These are phyloP conservation scores for Fusarium sp. DNA, from an alignment of 2,329 filamentous ascomycete genomes.

Conservation along the genomic window DNA sequence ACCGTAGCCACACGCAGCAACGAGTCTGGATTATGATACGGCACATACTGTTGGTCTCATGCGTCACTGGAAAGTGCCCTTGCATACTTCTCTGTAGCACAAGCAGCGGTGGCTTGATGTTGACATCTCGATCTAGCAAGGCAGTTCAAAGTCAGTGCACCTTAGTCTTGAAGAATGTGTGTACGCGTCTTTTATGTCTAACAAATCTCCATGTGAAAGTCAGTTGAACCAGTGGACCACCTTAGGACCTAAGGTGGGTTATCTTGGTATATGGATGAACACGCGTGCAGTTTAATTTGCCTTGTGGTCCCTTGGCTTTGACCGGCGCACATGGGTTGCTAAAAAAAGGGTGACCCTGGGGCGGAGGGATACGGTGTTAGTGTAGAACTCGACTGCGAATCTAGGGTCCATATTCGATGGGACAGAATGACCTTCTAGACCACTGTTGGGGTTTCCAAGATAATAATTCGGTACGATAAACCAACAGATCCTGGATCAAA, in stretches of 20 bases:
- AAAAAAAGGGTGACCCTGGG: slow-evolving; percentile 36
- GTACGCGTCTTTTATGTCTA: slow-evolving; percentile 16
- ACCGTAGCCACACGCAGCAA: slow-evolving; percentile 26
- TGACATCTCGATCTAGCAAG: slow-evolving; percentile 30
- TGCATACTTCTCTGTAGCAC: slow-evolving; percentile 24
- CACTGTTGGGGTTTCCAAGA: slow-evolving; percentile 5
- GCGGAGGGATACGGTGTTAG: slow-evolving; percentile 5
- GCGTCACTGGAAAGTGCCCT: slow-evolving; percentile 21
- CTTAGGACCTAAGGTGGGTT: too few relatives aligned
- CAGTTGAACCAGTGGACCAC: too few relatives aligned
- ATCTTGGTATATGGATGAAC: slow-evolving; percentile 3
- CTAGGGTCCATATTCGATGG: slow-evolving; percentile 19
- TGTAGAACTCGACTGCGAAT: slow-evolving; percentile 6
- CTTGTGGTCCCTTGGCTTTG: slow-evolving; percentile 9
- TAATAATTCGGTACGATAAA: slow-evolving; percentile 3
- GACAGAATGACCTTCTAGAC: slow-evolving; percentile 22
- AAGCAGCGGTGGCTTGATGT: slow-evolving; percentile 8
- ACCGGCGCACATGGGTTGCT: slow-evolving; percentile 35
- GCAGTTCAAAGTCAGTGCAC: not conserved
- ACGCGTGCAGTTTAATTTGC: slow-evolving; percentile 34
- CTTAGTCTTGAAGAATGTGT: not conserved
- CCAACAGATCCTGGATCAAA: not conserved
- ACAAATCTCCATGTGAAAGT: not conserved
- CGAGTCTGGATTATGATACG: slow-evolving; percentile 13
- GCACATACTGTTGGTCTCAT: slow-evolving; percentile 8